phyloP scores from a whole-genome alignment of 2,329 filamentous ascomycete genomes.

The Pseudogymnoascus sp. region DNA sequence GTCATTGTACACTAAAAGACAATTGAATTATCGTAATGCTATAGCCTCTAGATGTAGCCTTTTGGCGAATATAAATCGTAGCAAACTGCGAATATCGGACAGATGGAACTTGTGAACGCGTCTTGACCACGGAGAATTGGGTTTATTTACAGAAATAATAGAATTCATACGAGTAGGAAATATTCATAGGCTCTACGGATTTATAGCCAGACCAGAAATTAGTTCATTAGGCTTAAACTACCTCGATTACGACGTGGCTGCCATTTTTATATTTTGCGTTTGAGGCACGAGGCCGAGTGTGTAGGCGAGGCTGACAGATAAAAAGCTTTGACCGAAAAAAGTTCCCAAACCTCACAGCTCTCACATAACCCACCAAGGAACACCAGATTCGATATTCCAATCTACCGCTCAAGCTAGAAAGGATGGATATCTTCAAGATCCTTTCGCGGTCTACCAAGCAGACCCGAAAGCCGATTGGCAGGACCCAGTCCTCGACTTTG shows the following conservation, averaged over 20 bases:
- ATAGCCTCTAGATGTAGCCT: constrained; percentile 1
- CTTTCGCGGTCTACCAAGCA: constrained; percentile 64
- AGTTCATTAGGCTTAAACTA: neutral
- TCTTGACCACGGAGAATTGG: neutral
- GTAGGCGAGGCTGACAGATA: constrained; percentile 12
- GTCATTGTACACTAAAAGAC: constrained; percentile 11
- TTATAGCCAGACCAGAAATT: neutral
- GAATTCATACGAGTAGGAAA: neutral
- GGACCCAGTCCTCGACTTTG: constrained; percentile 39
- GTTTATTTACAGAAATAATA: neutral
- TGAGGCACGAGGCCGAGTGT: neutral
- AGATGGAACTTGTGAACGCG: neutral
- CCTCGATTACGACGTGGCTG: neutral
- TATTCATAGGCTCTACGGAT: neutral
- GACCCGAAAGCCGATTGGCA: constrained; percentile 29
- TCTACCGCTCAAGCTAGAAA: constrained; percentile 3
- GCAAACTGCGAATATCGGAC: neutral
- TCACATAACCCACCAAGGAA: constrained; percentile 5
- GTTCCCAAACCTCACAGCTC: constrained; percentile 2
- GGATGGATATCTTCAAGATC: constrained; percentile 61
- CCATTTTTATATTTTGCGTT: neutral
- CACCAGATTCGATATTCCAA: neutral
- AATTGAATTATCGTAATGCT: constrained; percentile 12
- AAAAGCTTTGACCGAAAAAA: constrained; percentile 14
- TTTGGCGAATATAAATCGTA: constrained; percentile 1